Evolutionary conservation across 371 early-diverging fungal genomes (phyloP).

Genomic region (Mortierella sp.): DNA sequence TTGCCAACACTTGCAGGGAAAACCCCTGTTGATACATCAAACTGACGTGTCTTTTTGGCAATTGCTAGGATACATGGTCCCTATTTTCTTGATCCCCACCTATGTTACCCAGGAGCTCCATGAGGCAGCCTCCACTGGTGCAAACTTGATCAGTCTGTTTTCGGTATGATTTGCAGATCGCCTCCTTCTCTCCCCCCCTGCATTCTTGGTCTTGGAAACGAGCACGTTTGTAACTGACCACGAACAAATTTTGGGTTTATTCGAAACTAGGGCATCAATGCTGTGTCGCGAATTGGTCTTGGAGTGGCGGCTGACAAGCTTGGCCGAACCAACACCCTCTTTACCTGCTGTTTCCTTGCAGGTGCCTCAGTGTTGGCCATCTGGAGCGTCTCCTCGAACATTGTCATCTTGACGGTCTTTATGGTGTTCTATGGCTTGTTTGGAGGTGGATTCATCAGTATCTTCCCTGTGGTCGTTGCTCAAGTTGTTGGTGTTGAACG

Average conservation of each 20-base stretch:
- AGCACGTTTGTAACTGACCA: not conserved
- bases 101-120: constrained; percentile 49
- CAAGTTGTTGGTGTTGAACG: constrained; percentile 63
- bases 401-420: constrained; percentile 26
- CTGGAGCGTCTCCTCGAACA: constrained; percentile 46
- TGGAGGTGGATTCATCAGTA: constrained; percentile 60
- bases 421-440: constrained; percentile 61
- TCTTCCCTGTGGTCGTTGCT: constrained; percentile 63
- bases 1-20: too few relatives aligned
- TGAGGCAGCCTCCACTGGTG: constrained; percentile 49
- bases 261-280: constrained; percentile 60
- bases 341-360: constrained; percentile 56
- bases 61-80: constrained; percentile 33
- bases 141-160: constrained; percentile 62
- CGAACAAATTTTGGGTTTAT: too few relatives aligned
- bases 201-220: too few relatives aligned
- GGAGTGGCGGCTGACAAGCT: constrained; percentile 58
- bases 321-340: constrained; percentile 60
- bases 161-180: constrained; percentile 29
- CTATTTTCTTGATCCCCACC: constrained; percentile 49
- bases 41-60: not conserved
- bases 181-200: too few relatives aligned
- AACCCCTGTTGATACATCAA: too few relatives aligned
- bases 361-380: constrained; percentile 56
- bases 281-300: constrained; percentile 57